Base-by-base conservation (phyloP, 768 basidiomycete genomes). In the Boletus huronensis region DNA sequence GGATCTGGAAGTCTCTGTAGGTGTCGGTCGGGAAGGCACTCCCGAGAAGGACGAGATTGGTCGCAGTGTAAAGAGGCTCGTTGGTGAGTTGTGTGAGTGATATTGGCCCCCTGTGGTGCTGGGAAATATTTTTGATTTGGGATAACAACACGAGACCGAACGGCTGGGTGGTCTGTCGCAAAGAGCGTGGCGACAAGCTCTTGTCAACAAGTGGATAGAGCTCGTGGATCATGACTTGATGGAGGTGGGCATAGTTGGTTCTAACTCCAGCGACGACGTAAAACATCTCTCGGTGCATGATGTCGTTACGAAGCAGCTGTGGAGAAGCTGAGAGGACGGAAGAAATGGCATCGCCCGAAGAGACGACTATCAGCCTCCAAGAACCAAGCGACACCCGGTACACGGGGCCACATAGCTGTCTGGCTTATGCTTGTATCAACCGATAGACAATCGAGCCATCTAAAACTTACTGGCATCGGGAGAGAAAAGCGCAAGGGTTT, bases 191-290 rank as follows among this genome's bases (percentile, higher is more conserved):
- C 0, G 66, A 64, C 26, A 67, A 47, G 4, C 29, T 14, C 42
- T 21, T 66, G 45, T 64, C 66, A 17, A 67, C 39, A 1, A 67
- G 52, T 0, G 67, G 67, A 16, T 54, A 66, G 28, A 68, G 58
- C 5, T 54, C 38, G 34, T 26, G 56, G n/a, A 59, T 44, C 58
- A 66, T 59, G 40, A 64, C 54, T 23, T 48, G 31, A 25, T 64
- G 55, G 5, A 69, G 47, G 17, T 38, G 7, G 9, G 35, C 17
- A 9, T 44, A 55, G 32, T 53, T 58, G 34, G 23, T 3, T 19
- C 13, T 50, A 50, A 64, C 38, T 0, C 61, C 62, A 3, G 58
- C 36, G 14, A 69, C 36, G 31, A 56, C 50, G 1, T 54, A 38
- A 23, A 62, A 57, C 50, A 64, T 48, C 11, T 57, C 54, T 3